Evolutionary conservation across 2,329 filamentous ascomycete species (phyloP).

Genomic region (Eutypella sp.): DNA sequence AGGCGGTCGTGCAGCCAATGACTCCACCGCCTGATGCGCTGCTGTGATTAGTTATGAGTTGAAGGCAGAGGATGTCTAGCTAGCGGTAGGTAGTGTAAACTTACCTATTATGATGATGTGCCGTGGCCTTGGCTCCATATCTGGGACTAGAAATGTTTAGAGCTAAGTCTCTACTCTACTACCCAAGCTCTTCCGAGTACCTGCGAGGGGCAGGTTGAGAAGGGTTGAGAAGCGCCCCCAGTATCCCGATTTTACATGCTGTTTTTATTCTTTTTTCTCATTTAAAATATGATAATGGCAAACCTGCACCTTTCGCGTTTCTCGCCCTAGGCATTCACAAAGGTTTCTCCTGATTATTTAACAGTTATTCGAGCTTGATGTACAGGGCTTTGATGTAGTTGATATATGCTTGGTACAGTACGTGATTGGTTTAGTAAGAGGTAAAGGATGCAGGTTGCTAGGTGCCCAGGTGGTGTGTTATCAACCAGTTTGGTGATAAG

Average conservation of each 20-base stretch:
- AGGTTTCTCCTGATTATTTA: too few relatives aligned
- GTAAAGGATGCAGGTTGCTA: too few relatives aligned
- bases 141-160: not conserved
- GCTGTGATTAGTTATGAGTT: conserved; percentile 2
- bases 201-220: not conserved
- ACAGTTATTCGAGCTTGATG: too few relatives aligned
- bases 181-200: not conserved
- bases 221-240: not conserved
- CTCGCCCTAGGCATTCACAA: too few relatives aligned
- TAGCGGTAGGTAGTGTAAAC: not conserved
- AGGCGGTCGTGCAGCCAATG: conserved; percentile 86
- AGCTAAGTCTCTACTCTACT: not conserved
- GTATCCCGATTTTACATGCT: not conserved
- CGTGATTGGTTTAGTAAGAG: too few relatives aligned
- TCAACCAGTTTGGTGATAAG: too few relatives aligned
- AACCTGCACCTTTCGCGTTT: too few relatives aligned
- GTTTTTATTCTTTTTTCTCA: not conserved
- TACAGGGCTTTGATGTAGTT: too few relatives aligned
- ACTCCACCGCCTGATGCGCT: conserved; percentile 70
- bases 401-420: too few relatives aligned
- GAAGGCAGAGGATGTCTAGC: conserved; percentile 2
- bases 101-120: conserved; percentile 1
- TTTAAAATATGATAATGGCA: too few relatives aligned
- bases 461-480: too few relatives aligned
- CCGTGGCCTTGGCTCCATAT: not conserved